Evolutionary conservation across 2,329 filamentous ascomycete genomes (phyloP).

Genomic region (Sarocladium strictum): DNA sequence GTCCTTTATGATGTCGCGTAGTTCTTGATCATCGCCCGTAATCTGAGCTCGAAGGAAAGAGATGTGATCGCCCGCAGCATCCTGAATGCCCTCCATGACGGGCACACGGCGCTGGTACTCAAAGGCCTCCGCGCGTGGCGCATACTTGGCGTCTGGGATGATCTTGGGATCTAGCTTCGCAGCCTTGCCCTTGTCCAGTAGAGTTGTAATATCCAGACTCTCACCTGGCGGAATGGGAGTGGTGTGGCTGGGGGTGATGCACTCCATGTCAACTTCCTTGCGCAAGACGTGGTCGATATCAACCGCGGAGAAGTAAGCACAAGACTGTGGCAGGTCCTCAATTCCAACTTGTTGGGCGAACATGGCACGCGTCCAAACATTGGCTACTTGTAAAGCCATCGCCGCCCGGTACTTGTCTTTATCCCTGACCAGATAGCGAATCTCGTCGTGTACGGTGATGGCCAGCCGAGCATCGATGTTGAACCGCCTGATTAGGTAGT

Average conservation of each 20-base stretch:
- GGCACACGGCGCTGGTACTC: conserved; percentile 65
- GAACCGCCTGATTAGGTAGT: conserved; percentile 81
- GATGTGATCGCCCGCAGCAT: conserved; percentile 38
- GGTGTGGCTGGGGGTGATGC: conserved; percentile 81
- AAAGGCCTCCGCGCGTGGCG: conserved; percentile 57
- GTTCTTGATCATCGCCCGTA: conserved; percentile 63
- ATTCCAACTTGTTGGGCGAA: conserved; percentile 97
- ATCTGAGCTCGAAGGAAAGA: conserved; percentile 81
- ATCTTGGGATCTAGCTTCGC: conserved; percentile 65
- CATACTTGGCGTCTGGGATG: conserved; percentile 41
- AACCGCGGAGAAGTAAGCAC: conserved; percentile 91
- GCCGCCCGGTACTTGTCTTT: conserved; percentile 83
- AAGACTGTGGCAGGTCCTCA: conserved; percentile 85
- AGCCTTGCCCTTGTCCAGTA: conserved; percentile 65
- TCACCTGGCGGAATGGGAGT: conserved; percentile 77
- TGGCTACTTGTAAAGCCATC: conserved; percentile 89
- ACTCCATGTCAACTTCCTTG: conserved; percentile 98
- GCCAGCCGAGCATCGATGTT: conserved; percentile 79
- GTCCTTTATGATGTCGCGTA: conserved; percentile 65
- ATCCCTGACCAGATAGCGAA: conserved; percentile 82
- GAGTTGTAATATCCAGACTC: conserved; percentile 72
- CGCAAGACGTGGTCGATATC: conserved; percentile 94
- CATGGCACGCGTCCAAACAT: conserved; percentile 96
- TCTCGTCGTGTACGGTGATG: conserved; percentile 96
- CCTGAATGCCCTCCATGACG: conserved; percentile 70